These are phyloP conservation scores for Fraxinus greggii DNA, from an alignment of 305 asterid species.

Conservation along the genomic window DNA sequence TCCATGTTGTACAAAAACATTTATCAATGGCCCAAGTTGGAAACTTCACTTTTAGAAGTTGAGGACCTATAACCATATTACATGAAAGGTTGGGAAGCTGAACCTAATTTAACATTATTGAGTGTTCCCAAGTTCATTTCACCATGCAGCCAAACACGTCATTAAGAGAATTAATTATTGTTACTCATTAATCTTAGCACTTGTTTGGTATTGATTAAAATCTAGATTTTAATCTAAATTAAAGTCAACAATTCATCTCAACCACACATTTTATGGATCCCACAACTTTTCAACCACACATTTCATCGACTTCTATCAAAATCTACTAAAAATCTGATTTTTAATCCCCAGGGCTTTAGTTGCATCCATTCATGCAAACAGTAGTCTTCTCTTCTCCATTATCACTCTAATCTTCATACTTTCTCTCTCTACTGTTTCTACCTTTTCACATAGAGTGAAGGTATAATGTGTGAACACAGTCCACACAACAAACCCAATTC, in stretches of 20 bases:
- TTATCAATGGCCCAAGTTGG: slow-evolving; percentile 4
- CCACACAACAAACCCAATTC: neutral
- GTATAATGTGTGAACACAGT: slow-evolving; percentile 23
- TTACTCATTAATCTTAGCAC: slow-evolving; percentile 16
- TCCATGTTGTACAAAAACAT: slow-evolving; percentile 8
- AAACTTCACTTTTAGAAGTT: neutral
- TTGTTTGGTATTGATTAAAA: neutral
- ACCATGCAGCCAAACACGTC: neutral
- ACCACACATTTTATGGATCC: neutral
- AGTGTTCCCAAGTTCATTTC: neutral
- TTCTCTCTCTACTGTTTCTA: slow-evolving; percentile 9
- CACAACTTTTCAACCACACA: too few species aligned
- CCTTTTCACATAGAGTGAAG: neutral
- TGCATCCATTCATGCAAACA: neutral
- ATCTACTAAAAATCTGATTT: neutral
- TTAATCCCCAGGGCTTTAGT: neutral
- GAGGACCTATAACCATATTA: neutral
- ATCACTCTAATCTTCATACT: neutral
- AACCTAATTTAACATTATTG: neutral
- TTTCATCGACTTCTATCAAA: neutral
- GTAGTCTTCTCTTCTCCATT: neutral
- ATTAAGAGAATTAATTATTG: neutral
- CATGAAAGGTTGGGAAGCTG: neutral
- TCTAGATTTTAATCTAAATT: neutral
- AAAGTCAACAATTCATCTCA: neutral